These are phyloP conservation scores for Globisporangium orthogonon DNA, from an alignment of 352 stramenopile species.

Conservation along the genomic window DNA sequence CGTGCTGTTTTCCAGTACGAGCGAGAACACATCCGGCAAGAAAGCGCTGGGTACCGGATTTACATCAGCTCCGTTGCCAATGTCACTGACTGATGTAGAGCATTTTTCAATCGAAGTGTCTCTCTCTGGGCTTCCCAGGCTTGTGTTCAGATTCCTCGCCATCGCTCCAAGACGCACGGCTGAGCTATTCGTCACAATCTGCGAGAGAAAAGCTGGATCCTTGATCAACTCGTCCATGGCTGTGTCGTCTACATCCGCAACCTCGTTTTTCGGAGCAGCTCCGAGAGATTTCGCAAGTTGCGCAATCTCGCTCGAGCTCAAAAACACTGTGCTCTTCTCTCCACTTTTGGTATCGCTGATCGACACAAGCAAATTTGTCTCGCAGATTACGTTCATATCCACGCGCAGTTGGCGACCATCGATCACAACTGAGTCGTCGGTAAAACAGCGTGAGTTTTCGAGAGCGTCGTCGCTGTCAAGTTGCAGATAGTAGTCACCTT, in stretches of 20 bases:
- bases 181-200: constrained; percentile 24
- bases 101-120: not conserved
- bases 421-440: constrained; percentile 9
- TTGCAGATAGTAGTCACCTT: constrained; percentile 19
- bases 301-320: constrained; percentile 7
- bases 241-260: not conserved
- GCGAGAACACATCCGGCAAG: constrained; percentile 11
- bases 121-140: not conserved
- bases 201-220: constrained; percentile 26
- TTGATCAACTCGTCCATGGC: constrained; percentile 12
- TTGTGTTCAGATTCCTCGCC: constrained; percentile 11
- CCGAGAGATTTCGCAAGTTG: constrained; percentile 1
- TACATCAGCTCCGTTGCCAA: not conserved
- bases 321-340: constrained; percentile 9
- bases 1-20: constrained; percentile 20
- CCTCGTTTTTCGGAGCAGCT: too few species aligned
- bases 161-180: constrained; percentile 22
- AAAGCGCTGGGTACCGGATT: not conserved
- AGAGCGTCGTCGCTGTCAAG: constrained; percentile 12
- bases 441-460: constrained; percentile 16
- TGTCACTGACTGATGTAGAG: not conserved
- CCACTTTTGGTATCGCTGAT: constrained; percentile 7
- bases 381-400: constrained; percentile 17
- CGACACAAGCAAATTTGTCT: constrained; percentile 18
- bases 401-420: constrained; percentile 13